Percentiles rank a stretch among this genome's conserved stretches.
Conservation (phyloP, 2,329 filamentous ascomycete species). For the Penicillium sumatraense region DNA sequence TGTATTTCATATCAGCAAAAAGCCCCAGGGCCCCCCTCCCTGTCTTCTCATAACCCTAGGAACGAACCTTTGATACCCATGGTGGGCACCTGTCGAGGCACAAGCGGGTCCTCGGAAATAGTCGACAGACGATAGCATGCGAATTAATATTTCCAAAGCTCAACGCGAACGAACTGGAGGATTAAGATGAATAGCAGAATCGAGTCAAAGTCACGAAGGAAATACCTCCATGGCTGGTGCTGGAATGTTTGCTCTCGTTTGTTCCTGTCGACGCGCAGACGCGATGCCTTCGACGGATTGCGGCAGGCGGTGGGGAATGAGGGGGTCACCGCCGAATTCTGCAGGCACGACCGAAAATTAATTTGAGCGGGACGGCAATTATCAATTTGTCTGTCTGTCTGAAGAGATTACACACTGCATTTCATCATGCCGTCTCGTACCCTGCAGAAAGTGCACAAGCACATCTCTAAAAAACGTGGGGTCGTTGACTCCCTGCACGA, state of each 20-base stretch:
- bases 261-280: slow-evolving; percentile 37
- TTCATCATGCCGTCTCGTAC: slow-evolving; percentile 69
- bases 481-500: slow-evolving; percentile 78
- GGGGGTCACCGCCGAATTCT: slow-evolving; percentile 39
- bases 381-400: too few relatives aligned
- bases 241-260: slow-evolving; percentile 39
- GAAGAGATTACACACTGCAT: neutral
- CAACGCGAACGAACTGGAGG: slow-evolving; percentile 9
- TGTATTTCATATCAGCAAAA: slow-evolving; percentile 38
- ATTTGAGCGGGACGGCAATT: slow-evolving; percentile 15
- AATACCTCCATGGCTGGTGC: slow-evolving; percentile 28
- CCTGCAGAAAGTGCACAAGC: slow-evolving; percentile 82
- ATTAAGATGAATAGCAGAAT: slow-evolving; percentile 6
- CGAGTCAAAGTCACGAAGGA: slow-evolving; percentile 16
- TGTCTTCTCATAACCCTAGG: slow-evolving; percentile 1
- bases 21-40: neutral
- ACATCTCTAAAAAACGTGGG: slow-evolving; percentile 84
- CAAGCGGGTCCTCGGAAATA: slow-evolving; percentile 37
- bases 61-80: slow-evolving; percentile 53
- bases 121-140: slow-evolving; percentile 26
- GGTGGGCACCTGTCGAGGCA: slow-evolving; percentile 32
- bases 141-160: slow-evolving; percentile 8
- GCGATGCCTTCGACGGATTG: slow-evolving; percentile 25
- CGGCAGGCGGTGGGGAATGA: slow-evolving; percentile 22
- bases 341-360: slow-evolving; percentile 33